Evolutionary conservation across 768 basidiomycete genomes (phyloP).

Genomic region (Grammothele lineata): DNA sequence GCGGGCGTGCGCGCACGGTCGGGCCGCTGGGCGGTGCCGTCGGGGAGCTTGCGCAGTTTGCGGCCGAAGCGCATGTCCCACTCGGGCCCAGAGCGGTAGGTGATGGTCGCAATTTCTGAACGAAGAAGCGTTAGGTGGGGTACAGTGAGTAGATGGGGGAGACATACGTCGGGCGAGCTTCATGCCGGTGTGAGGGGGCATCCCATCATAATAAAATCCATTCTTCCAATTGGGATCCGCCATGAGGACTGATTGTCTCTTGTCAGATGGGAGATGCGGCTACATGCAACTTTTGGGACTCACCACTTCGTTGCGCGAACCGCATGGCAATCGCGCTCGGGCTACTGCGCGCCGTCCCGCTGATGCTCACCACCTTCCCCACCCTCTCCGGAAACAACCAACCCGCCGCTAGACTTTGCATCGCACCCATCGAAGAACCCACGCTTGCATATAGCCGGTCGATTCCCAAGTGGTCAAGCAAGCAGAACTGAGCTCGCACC

Average conservation of each 20-base stretch:
- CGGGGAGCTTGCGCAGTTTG: constrained; percentile 47
- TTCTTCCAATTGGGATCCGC: constrained; percentile 99
- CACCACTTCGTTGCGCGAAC: constrained; percentile 93
- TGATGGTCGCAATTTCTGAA: constrained; percentile 96
- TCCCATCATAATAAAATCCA: constrained; percentile 91
- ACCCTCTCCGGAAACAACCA: constrained; percentile 90
- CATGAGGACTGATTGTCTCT: constrained; percentile 97
- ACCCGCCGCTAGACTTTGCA: constrained; percentile 96
- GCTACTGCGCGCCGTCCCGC: constrained; percentile 89
- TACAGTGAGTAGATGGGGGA: constrained; percentile 4
- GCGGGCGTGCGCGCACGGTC: constrained; percentile 47
- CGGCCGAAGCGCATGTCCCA: constrained; percentile 99
- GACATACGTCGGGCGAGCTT: constrained; percentile 91
- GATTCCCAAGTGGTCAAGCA: constrained; percentile 83
- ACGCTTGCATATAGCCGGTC: constrained; percentile 88
- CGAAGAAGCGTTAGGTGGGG: not conserved
- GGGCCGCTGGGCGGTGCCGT: constrained; percentile 17
- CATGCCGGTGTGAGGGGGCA: constrained; percentile 99
- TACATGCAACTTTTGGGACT: constrained; percentile 27
- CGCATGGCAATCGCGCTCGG: constrained; percentile 94
- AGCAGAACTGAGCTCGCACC: constrained; percentile 86
- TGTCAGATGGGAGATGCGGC: too few species aligned
- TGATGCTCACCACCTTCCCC: constrained; percentile 88
- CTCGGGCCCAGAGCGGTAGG: constrained; percentile 97
- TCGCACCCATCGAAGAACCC: constrained; percentile 95